phyloP scores from a whole-genome alignment of 805 yeast species.

The Isabelozyma rhagii region DNA sequence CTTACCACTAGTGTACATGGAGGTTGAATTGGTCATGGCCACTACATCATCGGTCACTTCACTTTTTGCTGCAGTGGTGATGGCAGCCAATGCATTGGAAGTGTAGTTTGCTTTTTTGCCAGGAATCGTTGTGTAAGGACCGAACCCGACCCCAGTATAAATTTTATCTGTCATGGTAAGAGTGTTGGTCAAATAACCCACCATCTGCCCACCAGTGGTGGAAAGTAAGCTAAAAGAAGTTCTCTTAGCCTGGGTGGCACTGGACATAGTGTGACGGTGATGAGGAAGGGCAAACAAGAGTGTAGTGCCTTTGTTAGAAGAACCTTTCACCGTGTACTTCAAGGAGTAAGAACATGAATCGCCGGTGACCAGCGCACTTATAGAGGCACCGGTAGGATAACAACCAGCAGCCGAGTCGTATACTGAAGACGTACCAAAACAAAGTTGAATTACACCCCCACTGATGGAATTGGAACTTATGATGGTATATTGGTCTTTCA shows the following conservation, averaged over 20 bases:
- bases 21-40: conserved; percentile 10
- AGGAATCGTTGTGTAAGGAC: conserved; percentile 27
- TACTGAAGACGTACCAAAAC: conserved; percentile 20
- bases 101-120: conserved; percentile 10
- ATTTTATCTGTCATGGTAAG: conserved; percentile 42
- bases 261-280: conserved; percentile 46
- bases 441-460: conserved; percentile 21
- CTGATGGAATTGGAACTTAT: conserved; percentile 13
- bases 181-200: conserved; percentile 40
- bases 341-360: conserved; percentile 34
- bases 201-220: conserved; percentile 47
- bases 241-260: conserved; percentile 19
- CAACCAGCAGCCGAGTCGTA: conserved; percentile 66
- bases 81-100: conserved; percentile 7
- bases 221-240: conserved; percentile 44
- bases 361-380: conserved; percentile 30
- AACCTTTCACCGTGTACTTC: conserved; percentile 42
- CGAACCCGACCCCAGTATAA: conserved; percentile 44
- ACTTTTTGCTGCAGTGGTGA: conserved; percentile 9
- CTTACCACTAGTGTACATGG: conserved; percentile 24
- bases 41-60: conserved; percentile 16
- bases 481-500: conserved; percentile 14
- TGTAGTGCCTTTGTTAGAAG: conserved; percentile 40
- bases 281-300: conserved; percentile 69
- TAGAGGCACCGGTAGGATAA: conserved; percentile 48